Evolutionary conservation across 768 basidiomycete species (phyloP).

Genomic region (Leccinum fibrillosum): DNA sequence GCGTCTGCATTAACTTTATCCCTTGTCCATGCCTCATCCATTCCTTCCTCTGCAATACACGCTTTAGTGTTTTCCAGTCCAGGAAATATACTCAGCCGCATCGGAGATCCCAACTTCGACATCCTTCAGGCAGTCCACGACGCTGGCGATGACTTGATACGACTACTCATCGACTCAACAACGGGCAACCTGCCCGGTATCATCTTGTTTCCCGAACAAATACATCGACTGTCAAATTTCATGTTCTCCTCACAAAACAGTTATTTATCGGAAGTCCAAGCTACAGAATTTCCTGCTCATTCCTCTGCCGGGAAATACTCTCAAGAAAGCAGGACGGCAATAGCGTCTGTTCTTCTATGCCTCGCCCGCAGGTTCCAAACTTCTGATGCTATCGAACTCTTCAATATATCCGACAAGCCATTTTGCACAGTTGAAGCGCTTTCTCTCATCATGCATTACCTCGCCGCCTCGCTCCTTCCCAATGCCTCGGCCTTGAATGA

Average conservation of each 20-base stretch:
- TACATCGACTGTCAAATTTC: constrained; percentile 31
- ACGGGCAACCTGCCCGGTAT: constrained; percentile 41
- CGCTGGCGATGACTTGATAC: constrained; percentile 33
- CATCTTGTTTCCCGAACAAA: constrained; percentile 40
- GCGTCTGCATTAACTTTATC: constrained; percentile 33
- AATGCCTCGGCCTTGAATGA: constrained; percentile 48
- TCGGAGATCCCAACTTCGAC: constrained; percentile 35
- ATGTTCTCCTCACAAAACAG: constrained; percentile 37
- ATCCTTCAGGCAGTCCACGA: constrained; percentile 33
- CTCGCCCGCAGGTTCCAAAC: constrained; percentile 45
- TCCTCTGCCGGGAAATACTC: constrained; percentile 26
- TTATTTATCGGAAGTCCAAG: constrained; percentile 33
- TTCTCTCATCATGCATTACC: constrained; percentile 45
- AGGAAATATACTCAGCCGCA: constrained; percentile 19
- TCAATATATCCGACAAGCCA: constrained; percentile 25
- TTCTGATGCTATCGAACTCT: constrained; percentile 20
- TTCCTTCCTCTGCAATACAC: constrained; percentile 20
- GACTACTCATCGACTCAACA: constrained; percentile 31
- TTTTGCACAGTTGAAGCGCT: constrained; percentile 36
- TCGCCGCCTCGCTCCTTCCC: constrained; percentile 43
- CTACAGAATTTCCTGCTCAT: constrained; percentile 17
- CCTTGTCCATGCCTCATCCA: constrained; percentile 19
- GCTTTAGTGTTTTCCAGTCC: constrained; percentile 19
- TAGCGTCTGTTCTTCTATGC: constrained; percentile 41
- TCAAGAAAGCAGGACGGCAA: constrained; percentile 30